These are phyloP conservation scores for Gaeumannomyces sp. DNA, from an alignment of 2,329 filamentous ascomycete genomes.

Conservation along the genomic window DNA sequence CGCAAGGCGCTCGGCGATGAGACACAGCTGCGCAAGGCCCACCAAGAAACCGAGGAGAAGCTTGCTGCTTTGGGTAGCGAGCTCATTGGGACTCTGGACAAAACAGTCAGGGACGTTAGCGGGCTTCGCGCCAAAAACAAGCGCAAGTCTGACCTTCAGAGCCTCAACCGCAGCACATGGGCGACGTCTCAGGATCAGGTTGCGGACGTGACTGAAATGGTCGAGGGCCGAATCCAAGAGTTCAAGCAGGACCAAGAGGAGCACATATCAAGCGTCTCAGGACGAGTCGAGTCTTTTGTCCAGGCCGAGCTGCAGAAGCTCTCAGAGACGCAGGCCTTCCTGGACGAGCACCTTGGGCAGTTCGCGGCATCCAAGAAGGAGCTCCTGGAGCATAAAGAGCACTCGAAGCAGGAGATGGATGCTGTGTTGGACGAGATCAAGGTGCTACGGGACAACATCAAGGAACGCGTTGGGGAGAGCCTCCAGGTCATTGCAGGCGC, in stretches of 20 bases:
- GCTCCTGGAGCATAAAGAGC: slow-evolving; percentile 60
- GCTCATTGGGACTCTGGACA: slow-evolving; percentile 70
- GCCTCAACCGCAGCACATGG: slow-evolving; percentile 75
- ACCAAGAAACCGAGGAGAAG: slow-evolving; percentile 76
- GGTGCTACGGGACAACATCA: slow-evolving; percentile 80
- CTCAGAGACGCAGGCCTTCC: slow-evolving; percentile 60
- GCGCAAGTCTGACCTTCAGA: slow-evolving; percentile 77
- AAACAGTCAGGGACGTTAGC: slow-evolving; percentile 73
- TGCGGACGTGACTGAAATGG: slow-evolving; percentile 64
- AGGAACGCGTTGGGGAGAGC: slow-evolving; percentile 76
- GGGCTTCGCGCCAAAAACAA: slow-evolving; percentile 81
- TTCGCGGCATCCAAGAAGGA: slow-evolving; percentile 64
- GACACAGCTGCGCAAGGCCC: slow-evolving; percentile 70
- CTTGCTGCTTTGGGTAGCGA: slow-evolving; percentile 67
- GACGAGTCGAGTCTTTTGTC: slow-evolving; percentile 72
- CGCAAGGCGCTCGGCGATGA: slow-evolving; percentile 74
- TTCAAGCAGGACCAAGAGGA: slow-evolving; percentile 69
- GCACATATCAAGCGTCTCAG: slow-evolving; percentile 61
- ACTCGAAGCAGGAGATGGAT: slow-evolving; percentile 81
- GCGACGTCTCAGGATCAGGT: slow-evolving; percentile 69
- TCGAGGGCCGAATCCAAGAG: slow-evolving; percentile 67
- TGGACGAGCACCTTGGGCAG: slow-evolving; percentile 60
- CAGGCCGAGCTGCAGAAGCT: slow-evolving; percentile 67
- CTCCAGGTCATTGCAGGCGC: slow-evolving; percentile 76
- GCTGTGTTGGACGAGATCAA: slow-evolving; percentile 88